Evolutionary conservation across 371 early-diverging fungal genomes (phyloP).

Genomic region (Phascolomyces articulosus): DNA sequence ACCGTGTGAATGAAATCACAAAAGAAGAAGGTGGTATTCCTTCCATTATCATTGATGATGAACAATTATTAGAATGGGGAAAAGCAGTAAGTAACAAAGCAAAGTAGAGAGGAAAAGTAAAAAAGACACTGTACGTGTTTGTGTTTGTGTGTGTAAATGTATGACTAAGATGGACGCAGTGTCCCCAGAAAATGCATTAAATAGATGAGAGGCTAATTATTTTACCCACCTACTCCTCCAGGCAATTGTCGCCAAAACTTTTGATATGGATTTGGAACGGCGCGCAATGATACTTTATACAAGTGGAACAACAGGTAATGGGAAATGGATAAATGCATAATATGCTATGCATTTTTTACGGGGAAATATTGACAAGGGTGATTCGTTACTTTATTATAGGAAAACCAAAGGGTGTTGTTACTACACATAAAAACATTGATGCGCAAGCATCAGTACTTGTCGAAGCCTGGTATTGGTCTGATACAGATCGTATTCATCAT

Average conservation of each 20-base stretch:
- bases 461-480: constrained; percentile 76
- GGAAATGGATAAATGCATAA: background rate
- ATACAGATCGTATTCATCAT: constrained; percentile 73
- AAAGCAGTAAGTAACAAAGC: constrained; percentile 1
- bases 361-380: too few relatives aligned
- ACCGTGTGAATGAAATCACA: constrained; percentile 26
- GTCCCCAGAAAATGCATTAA: too few relatives aligned
- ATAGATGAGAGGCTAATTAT: constrained; percentile 10
- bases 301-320: constrained; percentile 69
- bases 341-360: background rate
- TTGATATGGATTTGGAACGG: constrained; percentile 33
- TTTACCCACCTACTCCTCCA: background rate
- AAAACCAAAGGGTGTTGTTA: constrained; percentile 83
- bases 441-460: constrained; percentile 69
- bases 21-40: constrained; percentile 16
- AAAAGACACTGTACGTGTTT: background rate
- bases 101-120: background rate
- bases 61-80: background rate
- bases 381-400: too few relatives aligned
- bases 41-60: constrained; percentile 19
- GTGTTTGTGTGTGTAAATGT: background rate
- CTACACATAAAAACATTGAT: constrained; percentile 67
- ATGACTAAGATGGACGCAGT: background rate
- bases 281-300: constrained; percentile 84
- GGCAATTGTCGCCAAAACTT: constrained; percentile 15